phyloP scores from a whole-genome alignment of 2,329 filamentous ascomycete genomes.

The Emericellopsis atlantica region DNA sequence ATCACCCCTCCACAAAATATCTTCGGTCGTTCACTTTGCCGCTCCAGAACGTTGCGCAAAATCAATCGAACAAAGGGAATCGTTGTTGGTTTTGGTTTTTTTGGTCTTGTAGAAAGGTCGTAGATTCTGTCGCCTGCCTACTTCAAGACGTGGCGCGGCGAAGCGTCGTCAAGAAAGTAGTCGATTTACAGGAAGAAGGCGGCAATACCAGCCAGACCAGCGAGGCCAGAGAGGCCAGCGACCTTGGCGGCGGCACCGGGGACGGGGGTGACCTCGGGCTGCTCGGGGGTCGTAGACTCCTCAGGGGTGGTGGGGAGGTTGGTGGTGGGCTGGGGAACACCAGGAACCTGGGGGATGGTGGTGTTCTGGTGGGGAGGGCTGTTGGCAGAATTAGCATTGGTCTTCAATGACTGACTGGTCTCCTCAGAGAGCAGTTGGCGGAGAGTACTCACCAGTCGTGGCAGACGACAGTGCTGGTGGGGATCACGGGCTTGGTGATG shows the following conservation, averaged over 20 bases:
- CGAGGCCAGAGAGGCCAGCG: constrained; percentile 43
- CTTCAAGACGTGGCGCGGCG: constrained; percentile 17
- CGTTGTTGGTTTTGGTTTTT: constrained; percentile 18
- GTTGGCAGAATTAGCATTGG: constrained; percentile 1
- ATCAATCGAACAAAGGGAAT: constrained; percentile 27
- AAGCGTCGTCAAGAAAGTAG: constrained; percentile 12
- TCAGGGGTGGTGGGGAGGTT: constrained; percentile 11
- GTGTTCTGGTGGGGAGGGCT: constrained; percentile 14
- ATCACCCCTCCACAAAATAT: too few species aligned
- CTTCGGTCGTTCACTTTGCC: constrained; percentile 6
- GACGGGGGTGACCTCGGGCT: constrained; percentile 16
- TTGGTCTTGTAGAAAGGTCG: background rate
- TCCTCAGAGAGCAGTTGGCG: background rate
- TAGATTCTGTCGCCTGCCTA: too few species aligned
- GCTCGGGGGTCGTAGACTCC: constrained; percentile 7
- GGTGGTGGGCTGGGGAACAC: constrained; percentile 14
- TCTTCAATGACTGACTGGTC: background rate
- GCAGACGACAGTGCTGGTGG: constrained; percentile 39
- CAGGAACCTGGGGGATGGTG: constrained; percentile 12
- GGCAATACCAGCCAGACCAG: constrained; percentile 46
- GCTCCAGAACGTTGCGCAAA: constrained; percentile 24
- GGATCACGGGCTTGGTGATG: constrained; percentile 44
- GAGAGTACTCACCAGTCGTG: constrained; percentile 33
- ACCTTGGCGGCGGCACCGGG: constrained; percentile 43
- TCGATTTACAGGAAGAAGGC: constrained; percentile 45